Evolutionary conservation across 495 filamentous ascomycete genomes (phyloP).

Genomic region (Pseudomonodictys pantanalensis): DNA sequence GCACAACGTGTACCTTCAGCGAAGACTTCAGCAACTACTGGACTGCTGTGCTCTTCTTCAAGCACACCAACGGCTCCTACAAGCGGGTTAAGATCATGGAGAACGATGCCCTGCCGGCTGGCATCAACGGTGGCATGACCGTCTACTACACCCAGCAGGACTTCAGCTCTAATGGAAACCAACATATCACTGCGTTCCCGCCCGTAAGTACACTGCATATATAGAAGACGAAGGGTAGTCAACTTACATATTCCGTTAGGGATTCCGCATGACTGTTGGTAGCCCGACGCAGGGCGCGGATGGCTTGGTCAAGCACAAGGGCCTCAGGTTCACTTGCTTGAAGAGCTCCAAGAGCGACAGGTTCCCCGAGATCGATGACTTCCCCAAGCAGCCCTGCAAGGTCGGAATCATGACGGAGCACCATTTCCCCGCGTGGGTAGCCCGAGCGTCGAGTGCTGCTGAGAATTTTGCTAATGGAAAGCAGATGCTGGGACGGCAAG

Average conservation of each 20-base stretch:
- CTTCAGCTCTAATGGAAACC: conserved; percentile 48
- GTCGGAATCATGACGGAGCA: conserved; percentile 52
- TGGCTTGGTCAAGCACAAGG: conserved; percentile 31
- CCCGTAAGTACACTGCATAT: conserved; percentile 35
- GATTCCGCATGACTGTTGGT: conserved; percentile 56
- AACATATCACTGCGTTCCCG: conserved; percentile 47
- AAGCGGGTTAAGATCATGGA: conserved; percentile 46
- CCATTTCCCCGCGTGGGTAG: conserved; percentile 54
- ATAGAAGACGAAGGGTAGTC: background rate
- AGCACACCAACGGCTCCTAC: conserved; percentile 50
- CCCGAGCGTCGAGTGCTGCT: conserved; percentile 41
- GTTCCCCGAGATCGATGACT: conserved; percentile 46
- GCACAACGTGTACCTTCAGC: conserved; percentile 36
- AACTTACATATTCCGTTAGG: conserved; percentile 35
- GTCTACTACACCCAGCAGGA: conserved; percentile 48
- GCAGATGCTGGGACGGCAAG: conserved; percentile 30
- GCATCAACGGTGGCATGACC: conserved; percentile 51
- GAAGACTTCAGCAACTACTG: conserved; percentile 47
- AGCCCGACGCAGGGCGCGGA: conserved; percentile 41
- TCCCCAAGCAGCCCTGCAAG: conserved; percentile 47
- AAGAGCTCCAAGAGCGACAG: conserved; percentile 40
- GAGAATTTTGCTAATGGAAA: background rate
- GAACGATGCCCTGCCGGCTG: conserved; percentile 47
- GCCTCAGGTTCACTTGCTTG: conserved; percentile 52
- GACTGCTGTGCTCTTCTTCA: conserved; percentile 53